Percentiles rank a stretch among this genome's conserved stretches.
phyloP scores from a whole-genome alignment of 768 basidiomycete genomes.

The Lentinus tigrinus region DNA sequence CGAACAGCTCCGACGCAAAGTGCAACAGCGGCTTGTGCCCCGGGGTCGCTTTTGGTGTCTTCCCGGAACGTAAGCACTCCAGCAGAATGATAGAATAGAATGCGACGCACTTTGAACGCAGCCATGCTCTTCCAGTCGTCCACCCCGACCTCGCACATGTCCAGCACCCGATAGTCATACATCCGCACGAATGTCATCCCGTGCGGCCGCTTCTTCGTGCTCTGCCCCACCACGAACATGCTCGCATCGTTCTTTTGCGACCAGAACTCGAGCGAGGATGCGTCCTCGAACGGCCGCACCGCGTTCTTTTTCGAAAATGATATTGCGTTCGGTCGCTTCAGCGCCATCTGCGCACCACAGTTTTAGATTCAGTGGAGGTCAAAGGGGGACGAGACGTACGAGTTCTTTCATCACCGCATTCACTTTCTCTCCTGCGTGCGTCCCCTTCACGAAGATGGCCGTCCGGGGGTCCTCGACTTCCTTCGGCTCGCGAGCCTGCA shows the following conservation, averaged over 20 bases:
- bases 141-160: constrained; percentile 94
- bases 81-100: neutral
- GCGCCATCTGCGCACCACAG: constrained; percentile 64
- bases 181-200: constrained; percentile 82
- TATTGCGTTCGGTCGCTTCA: constrained; percentile 89
- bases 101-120: constrained; percentile 71
- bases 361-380: too few relatives aligned
- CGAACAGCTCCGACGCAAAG: constrained; percentile 94
- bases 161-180: constrained; percentile 82
- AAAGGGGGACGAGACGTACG: too few relatives aligned
- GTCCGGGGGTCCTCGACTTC: constrained; percentile 87
- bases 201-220: constrained; percentile 92
- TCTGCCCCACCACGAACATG: constrained; percentile 87
- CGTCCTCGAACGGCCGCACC: constrained; percentile 87
- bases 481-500: constrained; percentile 86
- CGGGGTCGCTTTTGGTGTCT: constrained; percentile 87
- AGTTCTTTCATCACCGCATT: constrained; percentile 85
- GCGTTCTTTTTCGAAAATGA: constrained; percentile 93
- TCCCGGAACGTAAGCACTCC: constrained; percentile 5
- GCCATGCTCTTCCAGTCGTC: constrained; percentile 77
- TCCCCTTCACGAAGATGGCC: constrained; percentile 87
- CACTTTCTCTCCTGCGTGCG: constrained; percentile 79
- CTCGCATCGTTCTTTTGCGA: constrained; percentile 90
- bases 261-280: constrained; percentile 89
- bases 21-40: constrained; percentile 93